These are phyloP conservation scores for Pythium folliculosum DNA, from an alignment of 352 stramenopile genomes.

Conservation along the genomic window DNA sequence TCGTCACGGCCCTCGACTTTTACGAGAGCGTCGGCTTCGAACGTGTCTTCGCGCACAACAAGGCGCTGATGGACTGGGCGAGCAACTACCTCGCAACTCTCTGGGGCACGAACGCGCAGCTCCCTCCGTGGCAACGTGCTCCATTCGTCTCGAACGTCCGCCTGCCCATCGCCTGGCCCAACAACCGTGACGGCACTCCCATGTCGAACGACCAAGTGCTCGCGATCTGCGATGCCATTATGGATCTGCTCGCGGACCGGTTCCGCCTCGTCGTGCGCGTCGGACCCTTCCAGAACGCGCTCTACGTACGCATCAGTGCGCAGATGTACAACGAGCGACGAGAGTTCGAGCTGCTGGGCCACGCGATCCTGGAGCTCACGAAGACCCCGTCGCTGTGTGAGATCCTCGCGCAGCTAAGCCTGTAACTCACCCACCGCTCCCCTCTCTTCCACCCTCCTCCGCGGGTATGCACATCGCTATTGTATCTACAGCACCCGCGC, in stretches of 20 bases:
- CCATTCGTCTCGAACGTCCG: constrained; percentile 84
- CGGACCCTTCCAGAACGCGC: constrained; percentile 58
- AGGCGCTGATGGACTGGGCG: constrained; percentile 82
- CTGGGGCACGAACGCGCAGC: constrained; percentile 71
- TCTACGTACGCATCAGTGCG: constrained; percentile 82
- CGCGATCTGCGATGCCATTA: constrained; percentile 73
- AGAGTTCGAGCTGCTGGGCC: constrained; percentile 75
- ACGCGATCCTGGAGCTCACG: constrained; percentile 74
- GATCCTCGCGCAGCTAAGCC: constrained; percentile 63
- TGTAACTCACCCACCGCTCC: constrained; percentile 38
- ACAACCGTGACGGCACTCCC: constrained; percentile 39
- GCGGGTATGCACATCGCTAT: background rate
- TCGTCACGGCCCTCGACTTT: constrained; percentile 81
- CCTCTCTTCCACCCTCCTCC: background rate
- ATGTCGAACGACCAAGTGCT: constrained; percentile 64
- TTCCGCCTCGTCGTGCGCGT: constrained; percentile 75
- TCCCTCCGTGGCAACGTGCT: constrained; percentile 78
- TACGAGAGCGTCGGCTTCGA: constrained; percentile 80
- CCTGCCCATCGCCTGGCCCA: constrained; percentile 68
- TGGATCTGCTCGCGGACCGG: constrained; percentile 77
- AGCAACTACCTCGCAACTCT: constrained; percentile 67
- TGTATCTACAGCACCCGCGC: background rate
- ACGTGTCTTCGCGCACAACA: constrained; percentile 82
- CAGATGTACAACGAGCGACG: constrained; percentile 87
- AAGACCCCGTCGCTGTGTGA: constrained; percentile 63